Conservation (phyloP, 164 flowering plant genomes). For the Vitis riparia region DNA sequence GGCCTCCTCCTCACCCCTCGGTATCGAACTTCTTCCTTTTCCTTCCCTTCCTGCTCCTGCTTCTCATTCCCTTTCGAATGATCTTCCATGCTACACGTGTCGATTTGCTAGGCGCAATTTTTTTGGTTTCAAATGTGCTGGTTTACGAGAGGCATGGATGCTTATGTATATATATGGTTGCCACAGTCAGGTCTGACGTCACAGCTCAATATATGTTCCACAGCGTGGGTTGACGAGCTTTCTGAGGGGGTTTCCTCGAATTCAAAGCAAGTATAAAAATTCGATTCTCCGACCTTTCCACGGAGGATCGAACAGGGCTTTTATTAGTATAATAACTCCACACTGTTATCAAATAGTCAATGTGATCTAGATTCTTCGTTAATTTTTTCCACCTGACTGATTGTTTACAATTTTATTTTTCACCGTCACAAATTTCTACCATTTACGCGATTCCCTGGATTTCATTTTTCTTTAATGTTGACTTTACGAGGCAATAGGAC, state of each 20-base stretch:
- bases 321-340: no score
- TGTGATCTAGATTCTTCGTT: not conserved
- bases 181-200: not conserved
- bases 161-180: not conserved
- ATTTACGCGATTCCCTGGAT: no score
- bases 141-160: no score
- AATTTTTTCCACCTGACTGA: no score
- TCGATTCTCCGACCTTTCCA: slow-evolving; percentile 13
- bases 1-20: slow-evolving; percentile 37
- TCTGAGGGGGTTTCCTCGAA: slow-evolving; percentile 8
- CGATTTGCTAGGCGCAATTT: not conserved
- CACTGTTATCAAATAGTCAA: not conserved
- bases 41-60: slow-evolving; percentile 11
- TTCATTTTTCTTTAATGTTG: no score
- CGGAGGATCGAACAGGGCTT: no score
- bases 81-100: slow-evolving; percentile 10
- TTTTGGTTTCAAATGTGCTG: no score
- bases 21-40: slow-evolving; percentile 20
- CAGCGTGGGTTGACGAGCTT: slow-evolving; percentile 10
- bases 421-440: no score
- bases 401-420: no score
- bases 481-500: no score
- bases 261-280: slow-evolving; percentile 1
- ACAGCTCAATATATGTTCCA: not conserved
- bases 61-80: slow-evolving; percentile 3